A percentile compares a stretch with the other conserved stretches of the same genome.
These are phyloP conservation scores for Acanthamoeba pearcei DNA, from an alignment of 208 protist species.

Conservation along the genomic window DNA sequence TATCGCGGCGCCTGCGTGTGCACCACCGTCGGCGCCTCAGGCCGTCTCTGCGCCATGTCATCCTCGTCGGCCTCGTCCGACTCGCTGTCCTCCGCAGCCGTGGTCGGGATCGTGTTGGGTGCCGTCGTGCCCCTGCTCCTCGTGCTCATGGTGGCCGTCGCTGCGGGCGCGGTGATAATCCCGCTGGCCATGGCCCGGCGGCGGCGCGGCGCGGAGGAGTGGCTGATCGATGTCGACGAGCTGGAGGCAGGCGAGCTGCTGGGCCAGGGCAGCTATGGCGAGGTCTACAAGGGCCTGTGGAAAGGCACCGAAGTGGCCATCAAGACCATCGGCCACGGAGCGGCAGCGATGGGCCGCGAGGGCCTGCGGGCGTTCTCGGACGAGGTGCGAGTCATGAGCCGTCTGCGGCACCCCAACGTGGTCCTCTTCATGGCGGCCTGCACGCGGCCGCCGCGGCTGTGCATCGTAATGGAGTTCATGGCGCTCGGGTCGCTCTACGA, in stretches of 20 bases:
- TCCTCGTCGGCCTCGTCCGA: neutral
- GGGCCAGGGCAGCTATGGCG: constrained; percentile 63
- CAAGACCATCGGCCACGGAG: constrained; percentile 15
- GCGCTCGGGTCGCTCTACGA: neutral
- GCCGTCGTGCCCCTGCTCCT: neutral
- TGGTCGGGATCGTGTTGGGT: neutral
- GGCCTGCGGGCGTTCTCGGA: constrained; percentile 69
- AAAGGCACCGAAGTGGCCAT: constrained; percentile 48
- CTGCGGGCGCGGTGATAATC: too few species aligned
- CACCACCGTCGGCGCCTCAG: neutral
- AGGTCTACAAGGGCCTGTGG: constrained; percentile 35
- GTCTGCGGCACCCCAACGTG: constrained; percentile 83
- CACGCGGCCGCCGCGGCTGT: neutral
- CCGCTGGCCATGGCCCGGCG: neutral
- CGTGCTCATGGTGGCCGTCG: neutral
- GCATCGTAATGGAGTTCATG: constrained; percentile 21
- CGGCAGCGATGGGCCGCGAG: constrained; percentile 3
- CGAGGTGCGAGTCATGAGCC: constrained; percentile 81
- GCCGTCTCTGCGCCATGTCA: neutral
- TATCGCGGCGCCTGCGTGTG: neutral
- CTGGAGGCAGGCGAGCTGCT: neutral
- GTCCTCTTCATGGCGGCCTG: constrained; percentile 84
- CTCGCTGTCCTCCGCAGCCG: neutral
- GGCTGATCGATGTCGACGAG: neutral
- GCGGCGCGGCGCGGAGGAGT: neutral